Base-by-base conservation (phyloP, 495 filamentous ascomycete genomes). In the Trichodelitschia bisporula region DNA sequence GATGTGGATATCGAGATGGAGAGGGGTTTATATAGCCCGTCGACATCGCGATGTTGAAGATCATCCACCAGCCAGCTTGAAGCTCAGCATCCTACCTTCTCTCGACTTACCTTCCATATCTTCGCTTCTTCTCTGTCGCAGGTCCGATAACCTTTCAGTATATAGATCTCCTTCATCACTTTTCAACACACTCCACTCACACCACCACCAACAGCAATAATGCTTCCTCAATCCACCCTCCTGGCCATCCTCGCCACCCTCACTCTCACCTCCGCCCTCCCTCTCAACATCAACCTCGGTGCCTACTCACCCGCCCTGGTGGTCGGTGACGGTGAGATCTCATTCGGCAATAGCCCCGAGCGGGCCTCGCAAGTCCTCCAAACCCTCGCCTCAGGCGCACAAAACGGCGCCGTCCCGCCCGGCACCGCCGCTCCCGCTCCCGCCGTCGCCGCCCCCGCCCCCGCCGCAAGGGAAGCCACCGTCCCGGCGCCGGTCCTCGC, bases 261-360 rank as follows among this genome's bases (percentile, higher is more conserved):
- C 26, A n/a, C n/a, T n/a, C 15, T 44, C 15, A 32, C 40, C 26
- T 31, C 35, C 25, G 62, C 61, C 23, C 47, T 66, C 34, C 61
- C 60, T 6, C 47, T 65, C 3, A 65, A 65, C 49, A 65, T 65
- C 52, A 65, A 65, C 48, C 48, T 65, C 17, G 61, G 59, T 13
- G 60, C 61, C n/a, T 65, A 62, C 41, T 64, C 60, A 8, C 61
- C 60, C 10, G 61, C 61, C 18, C 34, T 65, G 44, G 61, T 65
- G 40, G 61, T 65, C 42, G 60, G 61, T 53, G 60, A 65, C 51
- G 59, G 61, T 42, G 59, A 55, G 33, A 62, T 65, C 34, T 56
- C 57, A 10, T 61, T 65, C 38, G 47, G 45, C 23, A n/a, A n/a
- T n/a, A 46, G 56, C 24, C 49, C 31, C 28, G 56, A 53, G 31